A percentile compares a stretch with the other conserved stretches of the same genome.
phyloP scores from a whole-genome alignment of 2,329 filamentous ascomycete genomes.

The Fusarium incarnatum region DNA sequence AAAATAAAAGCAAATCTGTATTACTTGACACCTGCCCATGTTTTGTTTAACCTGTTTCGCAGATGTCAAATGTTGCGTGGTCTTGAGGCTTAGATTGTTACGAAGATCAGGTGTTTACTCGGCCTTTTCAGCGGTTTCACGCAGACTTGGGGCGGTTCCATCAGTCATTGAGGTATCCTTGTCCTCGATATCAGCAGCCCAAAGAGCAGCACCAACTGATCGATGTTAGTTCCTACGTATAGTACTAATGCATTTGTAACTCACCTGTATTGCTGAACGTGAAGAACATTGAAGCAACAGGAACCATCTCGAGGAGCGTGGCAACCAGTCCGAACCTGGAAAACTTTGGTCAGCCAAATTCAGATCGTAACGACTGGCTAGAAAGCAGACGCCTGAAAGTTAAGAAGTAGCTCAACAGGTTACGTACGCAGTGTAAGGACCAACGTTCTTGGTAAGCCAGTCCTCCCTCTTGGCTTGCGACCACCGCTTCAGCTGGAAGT shows the following conservation, averaged over 20 bases:
- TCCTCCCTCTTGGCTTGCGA: slow-evolving; percentile 70
- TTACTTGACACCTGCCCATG: neutral
- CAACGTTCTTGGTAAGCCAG: slow-evolving; percentile 77
- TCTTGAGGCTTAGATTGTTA: slow-evolving; percentile 1
- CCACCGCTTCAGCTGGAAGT: slow-evolving; percentile 94
- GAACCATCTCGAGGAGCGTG: slow-evolving; percentile 85
- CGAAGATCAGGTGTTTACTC: slow-evolving; percentile 50
- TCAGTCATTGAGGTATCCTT: slow-evolving; percentile 62
- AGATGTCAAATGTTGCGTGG: slow-evolving; percentile 9
- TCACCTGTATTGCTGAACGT: slow-evolving; percentile 86
- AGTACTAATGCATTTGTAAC: slow-evolving; percentile 16
- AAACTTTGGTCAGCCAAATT: slow-evolving; percentile 21
- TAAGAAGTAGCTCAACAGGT: neutral
- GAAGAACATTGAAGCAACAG: slow-evolving; percentile 84
- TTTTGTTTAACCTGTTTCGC: slow-evolving; percentile 9
- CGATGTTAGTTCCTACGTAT: slow-evolving; percentile 17
- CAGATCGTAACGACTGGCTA: slow-evolving; percentile 1
- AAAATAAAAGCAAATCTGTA: neutral
- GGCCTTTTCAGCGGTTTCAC: slow-evolving; percentile 62
- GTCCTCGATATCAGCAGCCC: slow-evolving; percentile 86
- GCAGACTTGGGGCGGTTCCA: slow-evolving; percentile 62
- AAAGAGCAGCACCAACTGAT: slow-evolving; percentile 87
- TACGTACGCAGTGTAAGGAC: slow-evolving; percentile 83
- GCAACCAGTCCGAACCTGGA: slow-evolving; percentile 79
- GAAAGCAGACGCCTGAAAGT: neutral